These are phyloP conservation scores for Saccharomycopsis fodiens DNA, from an alignment of 805 yeast species.

Conservation along the genomic window DNA sequence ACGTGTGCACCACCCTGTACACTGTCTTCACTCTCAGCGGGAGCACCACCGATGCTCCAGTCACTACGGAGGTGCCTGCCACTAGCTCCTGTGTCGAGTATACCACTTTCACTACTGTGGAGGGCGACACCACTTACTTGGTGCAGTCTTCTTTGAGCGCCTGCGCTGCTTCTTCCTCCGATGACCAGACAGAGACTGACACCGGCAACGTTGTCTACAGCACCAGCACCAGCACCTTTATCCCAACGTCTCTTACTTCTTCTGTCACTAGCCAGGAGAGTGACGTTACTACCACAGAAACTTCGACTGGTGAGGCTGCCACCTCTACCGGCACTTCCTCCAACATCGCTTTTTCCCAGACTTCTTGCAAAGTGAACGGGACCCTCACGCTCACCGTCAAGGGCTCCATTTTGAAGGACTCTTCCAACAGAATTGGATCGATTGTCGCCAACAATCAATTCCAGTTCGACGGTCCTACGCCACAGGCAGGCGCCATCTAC, in stretches of 20 bases:
- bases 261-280: constrained; percentile 16
- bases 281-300: constrained; percentile 22
- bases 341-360: constrained; percentile 20
- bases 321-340: constrained; percentile 22
- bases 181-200: not conserved
- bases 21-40: constrained; percentile 21
- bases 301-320: constrained; percentile 23
- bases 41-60: constrained; percentile 8
- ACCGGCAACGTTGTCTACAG: not conserved
- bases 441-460: constrained; percentile 57
- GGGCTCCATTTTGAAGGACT: constrained; percentile 36
- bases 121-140: constrained; percentile 15
- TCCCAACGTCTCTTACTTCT: constrained; percentile 25
- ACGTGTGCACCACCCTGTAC: constrained; percentile 13
- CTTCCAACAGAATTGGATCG: constrained; percentile 46
- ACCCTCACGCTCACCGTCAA: constrained; percentile 42
- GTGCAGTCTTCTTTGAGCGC: constrained; percentile 13
- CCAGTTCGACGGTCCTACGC: constrained; percentile 60
- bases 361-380: constrained; percentile 30
- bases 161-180: constrained; percentile 4
- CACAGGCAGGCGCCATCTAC: constrained; percentile 47
- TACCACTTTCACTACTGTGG: constrained; percentile 18
- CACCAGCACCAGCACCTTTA: constrained; percentile 13
- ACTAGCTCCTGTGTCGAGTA: constrained; percentile 10
- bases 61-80: not conserved